These are phyloP conservation scores for Mycosphaerella sp. DNA, from an alignment of 2,329 filamentous ascomycete species.

Conservation along the genomic window DNA sequence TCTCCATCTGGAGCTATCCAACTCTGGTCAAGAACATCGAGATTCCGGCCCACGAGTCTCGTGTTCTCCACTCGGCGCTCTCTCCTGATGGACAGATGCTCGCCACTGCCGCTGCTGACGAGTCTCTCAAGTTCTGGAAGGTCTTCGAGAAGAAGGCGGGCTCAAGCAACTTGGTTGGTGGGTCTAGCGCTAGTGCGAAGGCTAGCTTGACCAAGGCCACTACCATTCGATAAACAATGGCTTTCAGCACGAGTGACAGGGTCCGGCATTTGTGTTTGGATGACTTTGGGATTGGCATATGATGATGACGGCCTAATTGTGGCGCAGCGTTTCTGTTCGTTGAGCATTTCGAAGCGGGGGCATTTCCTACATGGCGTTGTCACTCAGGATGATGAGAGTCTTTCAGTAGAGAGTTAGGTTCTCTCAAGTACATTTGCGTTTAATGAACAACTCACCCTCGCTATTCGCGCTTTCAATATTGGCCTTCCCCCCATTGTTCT, in stretches of 20 bases:
- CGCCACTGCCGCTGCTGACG: constrained; percentile 90
- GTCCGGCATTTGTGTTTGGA: neutral
- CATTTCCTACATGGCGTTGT: neutral
- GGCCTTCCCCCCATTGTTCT: neutral
- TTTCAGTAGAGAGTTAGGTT: neutral
- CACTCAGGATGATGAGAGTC: neutral
- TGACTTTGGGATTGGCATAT: neutral
- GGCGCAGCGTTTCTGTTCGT: neutral
- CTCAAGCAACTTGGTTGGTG: constrained; percentile 55
- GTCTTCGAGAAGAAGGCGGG: constrained; percentile 98
- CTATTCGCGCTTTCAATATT: neutral
- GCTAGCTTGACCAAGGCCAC: constrained; percentile 85
- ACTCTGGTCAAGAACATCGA: constrained; percentile 95
- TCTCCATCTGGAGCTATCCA: constrained; percentile 99
- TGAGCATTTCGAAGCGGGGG: neutral
- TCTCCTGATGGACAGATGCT: constrained; percentile 98
- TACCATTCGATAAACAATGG: constrained; percentile 48
- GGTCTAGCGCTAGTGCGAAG: constrained; percentile 66
- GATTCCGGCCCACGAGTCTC: constrained; percentile 94
- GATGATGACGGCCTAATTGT: constrained; percentile 4
- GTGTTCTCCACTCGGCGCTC: constrained; percentile 92
- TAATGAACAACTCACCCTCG: constrained; percentile 10
- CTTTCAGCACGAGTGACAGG: neutral
- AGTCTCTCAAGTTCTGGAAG: constrained; percentile 99
- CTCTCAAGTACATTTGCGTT: neutral